These are phyloP conservation scores for Camellia granthamiana DNA, from an alignment of 148 eudicot species.

Conservation along the genomic window DNA sequence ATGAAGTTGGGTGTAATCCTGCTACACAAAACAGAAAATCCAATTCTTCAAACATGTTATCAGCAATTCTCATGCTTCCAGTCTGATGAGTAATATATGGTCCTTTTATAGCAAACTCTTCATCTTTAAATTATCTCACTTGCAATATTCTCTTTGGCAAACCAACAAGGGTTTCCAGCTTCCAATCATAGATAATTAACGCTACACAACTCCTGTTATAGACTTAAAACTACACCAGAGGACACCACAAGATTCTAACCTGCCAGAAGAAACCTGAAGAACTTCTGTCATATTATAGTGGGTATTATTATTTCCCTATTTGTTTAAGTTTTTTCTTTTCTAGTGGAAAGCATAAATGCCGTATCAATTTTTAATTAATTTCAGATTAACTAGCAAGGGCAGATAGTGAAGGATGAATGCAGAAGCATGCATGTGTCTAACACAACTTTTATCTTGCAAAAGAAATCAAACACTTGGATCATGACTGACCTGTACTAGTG, in stretches of 20 bases:
- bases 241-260: neutral
- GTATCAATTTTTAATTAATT: neutral
- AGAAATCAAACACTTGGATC: neutral
- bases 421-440: neutral
- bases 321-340: neutral
- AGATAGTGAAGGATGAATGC: neutral
- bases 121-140: neutral
- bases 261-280: neutral
- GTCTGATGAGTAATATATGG: neutral
- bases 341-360: neutral
- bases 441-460: neutral
- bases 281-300: neutral
- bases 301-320: neutral
- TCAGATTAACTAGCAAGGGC: neutral
- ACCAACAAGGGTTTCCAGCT: neutral
- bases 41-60: neutral
- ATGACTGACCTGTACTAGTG: slow-evolving; percentile 73
- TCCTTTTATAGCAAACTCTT: neutral
- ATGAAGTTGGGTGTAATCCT: neutral
- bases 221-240: slow-evolving; percentile 5
- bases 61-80: slow-evolving; percentile 4
- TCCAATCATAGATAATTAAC: neutral
- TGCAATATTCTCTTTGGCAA: neutral
- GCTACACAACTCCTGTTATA: neutral
- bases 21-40: neutral